phyloP scores from a whole-genome alignment of 2,329 filamentous ascomycete genomes.

The Fusarium compactum region DNA sequence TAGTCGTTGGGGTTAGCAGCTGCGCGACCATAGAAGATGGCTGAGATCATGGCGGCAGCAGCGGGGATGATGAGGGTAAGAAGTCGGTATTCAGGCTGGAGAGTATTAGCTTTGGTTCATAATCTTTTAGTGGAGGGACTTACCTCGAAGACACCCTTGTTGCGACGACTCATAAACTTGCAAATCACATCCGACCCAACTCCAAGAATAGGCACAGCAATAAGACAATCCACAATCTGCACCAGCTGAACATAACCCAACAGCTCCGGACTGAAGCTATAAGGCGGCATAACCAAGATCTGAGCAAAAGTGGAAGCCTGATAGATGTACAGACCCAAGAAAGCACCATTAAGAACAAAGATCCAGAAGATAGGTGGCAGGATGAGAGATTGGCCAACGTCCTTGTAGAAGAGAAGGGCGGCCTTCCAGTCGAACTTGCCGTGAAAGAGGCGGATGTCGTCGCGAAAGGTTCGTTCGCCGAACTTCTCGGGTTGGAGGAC shows the following conservation, averaged over 20 bases:
- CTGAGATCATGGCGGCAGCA: not conserved
- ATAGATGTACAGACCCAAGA: slow-evolving; percentile 18
- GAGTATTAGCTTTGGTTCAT: accelerated
- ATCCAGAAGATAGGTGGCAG: slow-evolving; percentile 13
- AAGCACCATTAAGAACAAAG: slow-evolving; percentile 16
- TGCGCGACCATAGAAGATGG: slow-evolving; percentile 4
- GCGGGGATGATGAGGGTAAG: slow-evolving; percentile 4
- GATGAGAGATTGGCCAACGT: not conserved
- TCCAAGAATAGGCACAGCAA: slow-evolving; percentile 7
- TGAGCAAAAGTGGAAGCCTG: slow-evolving; percentile 8
- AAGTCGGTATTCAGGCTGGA: slow-evolving; percentile 7
- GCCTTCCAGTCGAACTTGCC: not conserved
- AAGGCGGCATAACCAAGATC: not conserved
- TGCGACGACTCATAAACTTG: slow-evolving; percentile 11
- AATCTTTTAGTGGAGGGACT: accelerated
- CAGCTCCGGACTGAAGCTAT: not conserved
- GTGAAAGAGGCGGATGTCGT: slow-evolving; percentile 1
- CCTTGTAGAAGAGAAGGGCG: not conserved
- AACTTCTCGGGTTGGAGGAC: slow-evolving; percentile 12
- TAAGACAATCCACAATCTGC: not conserved
- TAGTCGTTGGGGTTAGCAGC: slow-evolving; percentile 2
- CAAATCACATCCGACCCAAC: slow-evolving; percentile 3
- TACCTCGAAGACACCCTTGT: slow-evolving; percentile 7
- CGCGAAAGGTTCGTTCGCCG: not conserved
- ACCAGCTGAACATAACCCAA: slow-evolving; percentile 14